Conservation (phyloP, 306 rosid species). For the Pyrus betulifolia region DNA sequence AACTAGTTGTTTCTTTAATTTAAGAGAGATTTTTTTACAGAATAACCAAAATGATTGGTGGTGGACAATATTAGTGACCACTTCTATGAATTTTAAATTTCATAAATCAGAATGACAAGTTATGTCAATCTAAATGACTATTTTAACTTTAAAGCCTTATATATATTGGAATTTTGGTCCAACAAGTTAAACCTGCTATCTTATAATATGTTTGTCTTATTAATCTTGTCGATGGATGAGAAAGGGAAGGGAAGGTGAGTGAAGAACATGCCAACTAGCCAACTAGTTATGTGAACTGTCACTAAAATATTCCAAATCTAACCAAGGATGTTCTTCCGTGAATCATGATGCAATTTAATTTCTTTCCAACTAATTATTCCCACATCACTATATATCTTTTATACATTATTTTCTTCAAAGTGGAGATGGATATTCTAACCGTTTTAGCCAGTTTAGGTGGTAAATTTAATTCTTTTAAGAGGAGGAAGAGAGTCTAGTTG, state of each 20-base stretch:
- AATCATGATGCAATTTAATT: not conserved
- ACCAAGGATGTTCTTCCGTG: not conserved
- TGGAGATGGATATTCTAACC: too few species aligned
- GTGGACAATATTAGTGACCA: too few species aligned
- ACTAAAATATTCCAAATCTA: not conserved
- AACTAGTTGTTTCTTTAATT: too few species aligned
- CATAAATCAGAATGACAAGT: too few species aligned
- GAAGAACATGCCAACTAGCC: not conserved
- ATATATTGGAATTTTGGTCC: conserved; percentile 40
- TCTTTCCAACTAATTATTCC: not conserved
- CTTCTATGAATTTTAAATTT: too few species aligned
- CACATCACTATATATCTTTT: not conserved
- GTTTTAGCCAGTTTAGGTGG: too few species aligned
- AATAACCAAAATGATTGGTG: too few species aligned
- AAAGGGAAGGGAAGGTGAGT: not conserved
- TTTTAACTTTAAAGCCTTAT: too few species aligned
- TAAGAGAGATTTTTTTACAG: too few species aligned
- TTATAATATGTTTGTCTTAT: not conserved
- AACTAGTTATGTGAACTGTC: not conserved
- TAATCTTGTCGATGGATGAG: not conserved
- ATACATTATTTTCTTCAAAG: too few species aligned
- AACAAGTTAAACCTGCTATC: not conserved
- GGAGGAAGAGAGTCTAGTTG: not conserved
- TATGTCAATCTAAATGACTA: too few species aligned
- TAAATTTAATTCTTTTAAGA: too few species aligned